Base-by-base conservation (phyloP, 441 rosid genomes). In the Adansonia gregorii region DNA sequence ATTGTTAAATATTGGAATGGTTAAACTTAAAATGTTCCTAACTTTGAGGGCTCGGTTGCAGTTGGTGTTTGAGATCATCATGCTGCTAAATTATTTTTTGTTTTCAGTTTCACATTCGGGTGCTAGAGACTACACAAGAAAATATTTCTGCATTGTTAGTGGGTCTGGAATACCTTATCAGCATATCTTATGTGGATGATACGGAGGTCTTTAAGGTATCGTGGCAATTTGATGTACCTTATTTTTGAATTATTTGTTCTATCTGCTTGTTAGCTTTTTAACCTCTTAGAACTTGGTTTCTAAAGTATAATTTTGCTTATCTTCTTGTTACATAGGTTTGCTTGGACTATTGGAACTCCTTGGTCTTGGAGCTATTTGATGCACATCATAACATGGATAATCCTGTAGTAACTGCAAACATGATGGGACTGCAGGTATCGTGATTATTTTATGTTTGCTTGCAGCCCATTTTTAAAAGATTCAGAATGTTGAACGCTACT, bases 121-220 rank as follows among this genome's bases (percentile, higher is more conserved):
- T 93, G 70, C 84, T 97, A 76, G 99, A 95, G 85, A 82, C 92
- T 65, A 24, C 90, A 1, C 98, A 86, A 76, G 99, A 97, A 69
- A 84, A 84, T 85, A 82, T 91, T 10, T 59, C 91, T 85, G 84
- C 88, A 24, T 83, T 95, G 82, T 86, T 93, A 59, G 48, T 83
- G 84, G 99, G 99, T 83, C 98, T 95, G 61, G 99, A 95, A 68
- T 97, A 97, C 87, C 89, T 97, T 60, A 91, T 94, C 75, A 91
- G 83, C 79, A 92, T 95, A 66, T 97, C 99, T 58, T 97, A 94
- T 83, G 99, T 94, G 60, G 99, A 97, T 85, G 99, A 97, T 87
- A 97, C 99, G 4, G 99, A 97, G 82, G 99, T 97, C 77, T 97
- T 97, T 78, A 97, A 97, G 99, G 99, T 97, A 77, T 65, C 56